Evolutionary conservation across 352 stramenopile species (phyloP), one percentile per base, ranked within the genome.

Genomic region (Phytophthora foliorum): DNA sequence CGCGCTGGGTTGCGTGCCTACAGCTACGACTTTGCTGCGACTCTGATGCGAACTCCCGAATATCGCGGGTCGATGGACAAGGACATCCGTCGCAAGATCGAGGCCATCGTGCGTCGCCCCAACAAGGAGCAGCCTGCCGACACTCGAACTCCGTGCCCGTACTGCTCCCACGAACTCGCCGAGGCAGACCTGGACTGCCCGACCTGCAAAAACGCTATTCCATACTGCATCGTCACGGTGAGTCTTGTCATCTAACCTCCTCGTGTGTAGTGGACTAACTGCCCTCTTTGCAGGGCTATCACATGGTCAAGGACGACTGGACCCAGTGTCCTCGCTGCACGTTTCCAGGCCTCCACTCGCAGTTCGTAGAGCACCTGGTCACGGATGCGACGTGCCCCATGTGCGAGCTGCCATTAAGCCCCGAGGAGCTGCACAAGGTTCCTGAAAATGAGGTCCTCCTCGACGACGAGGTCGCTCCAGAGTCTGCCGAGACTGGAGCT

Each of bases 281-380:
- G 63, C 19, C 16, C 11, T 45, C 42, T 29, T 67, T 21, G 21
- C 42, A 93, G 87, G 95, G 95, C 34, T 91, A 86, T 69, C 95
- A 98, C 83, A 98, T 98, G 93, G 81, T 97, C 49, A 88, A 90
- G 57, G 86, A 97, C 45, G 91, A 98, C 76, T 98, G 92, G 92
- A 94, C 82, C 31, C 75, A 88, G 57, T 98, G 95, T 69, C 95
- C 95, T 7, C 77, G 86, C 11, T 97, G 89, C 59, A 78, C 81
- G 2, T 96, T 98, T 75, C 95, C 95, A 21, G 93, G 91, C 27
- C 78, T 98, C 16, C 89, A 93, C 74, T 96, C 89, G 56, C 85
- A 97, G 53, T 96, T 98, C 54, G 66, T 81, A 9, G 80, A 75
- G 34, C 96, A 97, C 36, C 45, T 98, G 22, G 71, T 82, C 51